Evolutionary conservation across 192 early-diverging fungal species (phyloP).

Genomic region (Backusella tuberculispora): DNA sequence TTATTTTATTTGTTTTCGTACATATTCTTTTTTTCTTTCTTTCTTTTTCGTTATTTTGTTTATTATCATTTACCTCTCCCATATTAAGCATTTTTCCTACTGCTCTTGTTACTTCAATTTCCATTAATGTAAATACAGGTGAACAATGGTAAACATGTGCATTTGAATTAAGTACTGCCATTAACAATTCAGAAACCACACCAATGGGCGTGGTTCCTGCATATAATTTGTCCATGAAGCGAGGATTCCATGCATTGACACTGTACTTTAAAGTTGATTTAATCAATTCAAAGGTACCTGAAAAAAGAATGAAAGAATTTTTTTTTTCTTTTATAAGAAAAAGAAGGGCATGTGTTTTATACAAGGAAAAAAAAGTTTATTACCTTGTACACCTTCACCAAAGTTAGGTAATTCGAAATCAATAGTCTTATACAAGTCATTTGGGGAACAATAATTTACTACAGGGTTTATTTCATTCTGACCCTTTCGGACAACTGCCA

Average conservation of each 20-base stretch:
- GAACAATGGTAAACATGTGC: slow-evolving; percentile 77
- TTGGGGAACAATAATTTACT: slow-evolving; percentile 47
- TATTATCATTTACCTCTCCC: slow-evolving; percentile 45
- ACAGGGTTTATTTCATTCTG: slow-evolving; percentile 39
- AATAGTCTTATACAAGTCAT: slow-evolving; percentile 49
- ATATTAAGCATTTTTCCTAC: slow-evolving; percentile 52
- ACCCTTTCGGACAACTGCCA: slow-evolving; percentile 51
- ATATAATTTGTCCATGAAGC: slow-evolving; percentile 86
- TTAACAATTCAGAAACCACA: slow-evolving; percentile 68
- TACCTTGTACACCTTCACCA: slow-evolving; percentile 52
- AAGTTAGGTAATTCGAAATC: slow-evolving; percentile 51
- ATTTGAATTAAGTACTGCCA: slow-evolving; percentile 77
- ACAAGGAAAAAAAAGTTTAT: neutral
- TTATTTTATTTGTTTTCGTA: slow-evolving; percentile 18
- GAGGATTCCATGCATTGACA: slow-evolving; percentile 66
- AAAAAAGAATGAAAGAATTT: neutral
- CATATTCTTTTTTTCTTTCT: neutral
- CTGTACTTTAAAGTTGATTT: slow-evolving; percentile 53
- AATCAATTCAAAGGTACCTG: slow-evolving; percentile 40
- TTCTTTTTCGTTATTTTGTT: neutral
- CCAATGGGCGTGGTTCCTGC: slow-evolving; percentile 77
- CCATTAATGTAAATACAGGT: slow-evolving; percentile 73
- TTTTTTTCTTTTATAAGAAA: neutral
- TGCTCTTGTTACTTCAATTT: slow-evolving; percentile 58
- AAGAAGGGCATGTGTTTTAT: no score